Conservation (phyloP, 345 rosid genomes). For the Citrus inodora region DNA sequence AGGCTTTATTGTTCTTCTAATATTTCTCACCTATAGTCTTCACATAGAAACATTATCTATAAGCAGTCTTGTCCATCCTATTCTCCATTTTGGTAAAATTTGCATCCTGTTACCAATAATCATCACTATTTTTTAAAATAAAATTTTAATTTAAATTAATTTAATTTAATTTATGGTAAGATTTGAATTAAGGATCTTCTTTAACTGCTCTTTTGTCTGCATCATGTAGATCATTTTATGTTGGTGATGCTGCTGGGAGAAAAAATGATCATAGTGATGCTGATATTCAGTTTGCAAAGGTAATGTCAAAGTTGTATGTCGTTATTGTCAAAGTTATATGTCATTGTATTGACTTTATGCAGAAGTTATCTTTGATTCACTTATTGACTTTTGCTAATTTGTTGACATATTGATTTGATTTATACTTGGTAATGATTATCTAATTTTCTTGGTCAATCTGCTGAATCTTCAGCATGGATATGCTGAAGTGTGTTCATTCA, state of each 20-base stretch:
- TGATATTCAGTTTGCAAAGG: constrained; percentile 87
- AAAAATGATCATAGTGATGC: constrained; percentile 77
- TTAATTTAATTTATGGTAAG: background rate
- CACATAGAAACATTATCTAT: background rate
- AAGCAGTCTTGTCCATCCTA: background rate
- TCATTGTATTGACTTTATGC: background rate
- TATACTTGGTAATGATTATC: background rate
- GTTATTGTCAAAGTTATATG: too few relatives aligned
- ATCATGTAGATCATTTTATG: constrained; percentile 74
- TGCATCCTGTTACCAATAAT: background rate
- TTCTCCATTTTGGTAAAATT: too few relatives aligned
- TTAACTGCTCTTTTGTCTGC: background rate
- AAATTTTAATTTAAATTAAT: too few relatives aligned
- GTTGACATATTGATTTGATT: background rate
- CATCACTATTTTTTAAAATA: too few relatives aligned
- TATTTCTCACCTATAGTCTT: background rate
- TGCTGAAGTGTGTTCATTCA: background rate
- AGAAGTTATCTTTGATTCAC: background rate
- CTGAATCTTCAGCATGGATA: background rate
- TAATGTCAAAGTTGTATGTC: constrained; percentile 4
- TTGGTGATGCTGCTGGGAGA: constrained; percentile 98
- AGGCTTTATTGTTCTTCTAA: background rate
- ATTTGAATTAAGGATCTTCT: background rate
- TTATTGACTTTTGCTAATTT: background rate
- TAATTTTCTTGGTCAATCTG: background rate